Evolutionary conservation across 345 rosid species (phyloP).

Genomic region (Brassica napus): Da-Ae NC_063435.1:12032501-12033000

Average conservation of each 20-base stretch:
- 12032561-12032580: not conserved
- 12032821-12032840: not conserved
- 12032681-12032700: too few species aligned
- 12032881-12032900: too few species aligned
- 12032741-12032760: not conserved
- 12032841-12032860: not conserved
- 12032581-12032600: not conserved
- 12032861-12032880: too few species aligned
- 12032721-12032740: not conserved
- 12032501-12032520: slow-evolving; percentile 37
- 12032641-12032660: not conserved
- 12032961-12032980: too few species aligned
- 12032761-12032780: not conserved
- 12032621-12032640: slow-evolving; percentile 8
- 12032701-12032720: not conserved
- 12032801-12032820: not conserved
- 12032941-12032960: too few species aligned
- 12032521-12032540: not conserved
- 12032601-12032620: slow-evolving; percentile 1
- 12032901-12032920: too few species aligned
- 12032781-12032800: not conserved
- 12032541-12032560: not conserved
- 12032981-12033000: too few species aligned
- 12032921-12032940: too few species aligned
- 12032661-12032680: not conserved